Percentiles rank a stretch among this genome's conserved stretches.
These are phyloP conservation scores for Saccharomycopsis schoenii DNA, from an alignment of 805 yeast genomes.

Conservation along the genomic window DNA sequence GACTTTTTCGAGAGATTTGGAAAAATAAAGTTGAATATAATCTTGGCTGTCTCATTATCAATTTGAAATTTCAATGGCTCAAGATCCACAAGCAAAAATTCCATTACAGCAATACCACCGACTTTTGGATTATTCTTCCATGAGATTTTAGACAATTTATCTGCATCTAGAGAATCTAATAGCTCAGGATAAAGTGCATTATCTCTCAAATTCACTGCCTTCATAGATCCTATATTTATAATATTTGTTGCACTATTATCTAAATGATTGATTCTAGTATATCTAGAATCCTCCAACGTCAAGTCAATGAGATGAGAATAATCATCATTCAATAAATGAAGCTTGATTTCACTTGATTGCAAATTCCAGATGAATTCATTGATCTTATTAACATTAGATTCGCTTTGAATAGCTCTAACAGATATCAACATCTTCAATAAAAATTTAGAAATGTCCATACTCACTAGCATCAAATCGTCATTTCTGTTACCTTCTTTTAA, in stretches of 20 bases:
- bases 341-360: slow-evolving; percentile 44
- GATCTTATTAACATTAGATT: background rate
- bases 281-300: slow-evolving; percentile 39
- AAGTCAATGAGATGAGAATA: slow-evolving; percentile 43
- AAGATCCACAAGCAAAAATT: slow-evolving; percentile 36
- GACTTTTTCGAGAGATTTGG: slow-evolving; percentile 23
- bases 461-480: slow-evolving; percentile 4
- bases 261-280: slow-evolving; percentile 37
- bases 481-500: slow-evolving; percentile 20
- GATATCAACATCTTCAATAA: slow-evolving; percentile 11
- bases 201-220: slow-evolving; percentile 42
- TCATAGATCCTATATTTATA: slow-evolving; percentile 36
- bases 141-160: slow-evolving; percentile 31
- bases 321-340: slow-evolving; percentile 44
- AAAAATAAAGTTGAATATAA: slow-evolving; percentile 37
- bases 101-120: slow-evolving; percentile 54
- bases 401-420: slow-evolving; percentile 13
- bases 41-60: slow-evolving; percentile 45
- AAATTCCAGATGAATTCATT: slow-evolving; percentile 28
- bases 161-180: slow-evolving; percentile 23
- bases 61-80: slow-evolving; percentile 49
- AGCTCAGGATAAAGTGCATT: slow-evolving; percentile 43
- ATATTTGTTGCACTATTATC: slow-evolving; percentile 46
- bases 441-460: slow-evolving; percentile 9
- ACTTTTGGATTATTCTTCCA: slow-evolving; percentile 53